Conservation (phyloP, 352 stramenopile genomes). For the Globisporangium camurandrum region DNA sequence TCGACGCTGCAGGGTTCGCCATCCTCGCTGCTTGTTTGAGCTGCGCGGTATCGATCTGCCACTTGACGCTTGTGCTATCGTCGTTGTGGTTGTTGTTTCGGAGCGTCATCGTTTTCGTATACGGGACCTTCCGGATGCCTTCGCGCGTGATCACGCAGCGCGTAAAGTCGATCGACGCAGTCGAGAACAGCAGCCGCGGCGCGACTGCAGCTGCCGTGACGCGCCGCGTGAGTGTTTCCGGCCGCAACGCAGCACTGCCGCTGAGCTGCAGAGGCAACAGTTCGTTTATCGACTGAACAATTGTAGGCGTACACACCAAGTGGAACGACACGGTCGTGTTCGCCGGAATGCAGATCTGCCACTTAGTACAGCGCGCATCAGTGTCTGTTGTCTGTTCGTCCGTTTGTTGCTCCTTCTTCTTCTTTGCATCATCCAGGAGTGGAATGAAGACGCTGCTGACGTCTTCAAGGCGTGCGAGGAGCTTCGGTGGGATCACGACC, state of each 20-base stretch:
- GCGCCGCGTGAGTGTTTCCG: conserved; percentile 26
- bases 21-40: conserved; percentile 15
- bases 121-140: conserved; percentile 80
- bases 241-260: conserved; percentile 21
- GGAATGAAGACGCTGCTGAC: conserved; percentile 74
- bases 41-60: conserved; percentile 68
- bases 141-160: conserved; percentile 82
- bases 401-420: neutral
- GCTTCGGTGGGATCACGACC: conserved; percentile 35
- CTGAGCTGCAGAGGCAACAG: conserved; percentile 71
- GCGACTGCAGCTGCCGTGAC: conserved; percentile 45
- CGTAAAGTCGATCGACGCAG: conserved; percentile 72
- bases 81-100: conserved; percentile 84
- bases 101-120: conserved; percentile 70
- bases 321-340: conserved; percentile 64
- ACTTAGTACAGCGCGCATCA: conserved; percentile 35
- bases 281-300: conserved; percentile 37
- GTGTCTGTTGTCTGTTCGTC: neutral
- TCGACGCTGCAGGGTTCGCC: conserved; percentile 14
- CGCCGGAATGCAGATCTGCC: conserved; percentile 67
- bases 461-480: conserved; percentile 61
- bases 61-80: conserved; percentile 47
- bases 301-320: conserved; percentile 61
- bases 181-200: conserved; percentile 67
- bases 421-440: conserved; percentile 18